Percentiles rank a stretch among this genome's conserved stretches.
These are phyloP conservation scores for Amphibolis antarctica DNA, from an alignment of 106 monocot genomes.

Conservation along the genomic window DNA sequence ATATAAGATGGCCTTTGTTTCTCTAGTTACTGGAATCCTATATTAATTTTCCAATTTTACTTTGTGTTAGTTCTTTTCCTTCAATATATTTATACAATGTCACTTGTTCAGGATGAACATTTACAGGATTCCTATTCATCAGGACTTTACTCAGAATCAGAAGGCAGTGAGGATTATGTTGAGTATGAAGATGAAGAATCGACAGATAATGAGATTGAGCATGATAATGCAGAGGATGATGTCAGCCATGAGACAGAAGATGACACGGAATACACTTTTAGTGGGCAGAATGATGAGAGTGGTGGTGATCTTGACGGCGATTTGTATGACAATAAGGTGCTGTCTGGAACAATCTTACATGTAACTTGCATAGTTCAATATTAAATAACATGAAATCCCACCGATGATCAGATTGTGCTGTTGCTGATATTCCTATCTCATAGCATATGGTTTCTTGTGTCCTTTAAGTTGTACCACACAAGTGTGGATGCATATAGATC, in stretches of 20 bases:
- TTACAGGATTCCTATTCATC: slow-evolving; percentile 14
- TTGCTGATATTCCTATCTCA: too few relatives aligned
- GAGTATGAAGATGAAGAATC: slow-evolving; percentile 16
- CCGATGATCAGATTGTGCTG: too few relatives aligned
- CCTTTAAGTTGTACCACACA: too few relatives aligned
- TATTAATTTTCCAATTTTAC: too few relatives aligned
- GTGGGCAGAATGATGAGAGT: slow-evolving; percentile 8
- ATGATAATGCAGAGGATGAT: slow-evolving; percentile 17
- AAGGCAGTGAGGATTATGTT: slow-evolving; percentile 12
- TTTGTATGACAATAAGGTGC: slow-evolving; percentile 18
- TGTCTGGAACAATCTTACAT: neutral
- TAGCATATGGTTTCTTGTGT: too few relatives aligned
- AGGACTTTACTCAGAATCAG: slow-evolving; percentile 20
- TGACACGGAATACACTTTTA: slow-evolving; percentile 1
- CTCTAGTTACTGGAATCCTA: too few relatives aligned
- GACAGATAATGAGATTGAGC: slow-evolving; percentile 13
- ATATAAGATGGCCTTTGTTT: too few relatives aligned
- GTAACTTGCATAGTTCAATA: neutral
- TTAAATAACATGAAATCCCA: too few relatives aligned
- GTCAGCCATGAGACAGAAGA: neutral
- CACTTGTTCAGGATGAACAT: slow-evolving; percentile 12
- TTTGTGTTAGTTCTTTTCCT: too few relatives aligned
- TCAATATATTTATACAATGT: too few relatives aligned
- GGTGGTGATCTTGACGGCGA: slow-evolving; percentile 10
- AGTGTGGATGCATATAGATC: too few relatives aligned